Conservation (phyloP, 1,284 basidiomycete genomes). For the Cutaneotrichosporon mucoides region DNA sequence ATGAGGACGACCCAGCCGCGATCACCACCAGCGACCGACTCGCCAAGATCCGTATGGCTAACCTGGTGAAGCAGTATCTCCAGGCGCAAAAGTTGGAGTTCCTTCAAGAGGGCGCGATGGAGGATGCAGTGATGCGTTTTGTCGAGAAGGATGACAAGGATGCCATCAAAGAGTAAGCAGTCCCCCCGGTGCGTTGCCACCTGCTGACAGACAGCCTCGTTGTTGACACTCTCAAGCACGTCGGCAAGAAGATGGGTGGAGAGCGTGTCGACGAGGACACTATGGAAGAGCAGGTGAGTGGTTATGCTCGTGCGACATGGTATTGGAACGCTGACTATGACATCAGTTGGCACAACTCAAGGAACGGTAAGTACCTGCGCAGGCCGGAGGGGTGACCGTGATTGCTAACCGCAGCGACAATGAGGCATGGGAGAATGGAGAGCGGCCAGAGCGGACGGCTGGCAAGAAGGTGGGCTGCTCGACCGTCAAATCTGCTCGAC, state of each 20-base stretch:
- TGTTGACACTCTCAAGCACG: constrained; percentile 56
- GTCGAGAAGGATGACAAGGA: constrained; percentile 93
- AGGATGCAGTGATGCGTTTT: constrained; percentile 84
- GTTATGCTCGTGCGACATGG: background rate
- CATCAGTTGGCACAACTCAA: constrained; percentile 7
- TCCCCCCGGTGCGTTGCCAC: too few species aligned
- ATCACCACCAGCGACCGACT: constrained; percentile 37
- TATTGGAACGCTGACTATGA: background rate
- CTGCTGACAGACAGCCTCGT: constrained; percentile 60
- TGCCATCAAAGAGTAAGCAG: constrained; percentile 70
- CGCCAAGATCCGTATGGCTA: constrained; percentile 51
- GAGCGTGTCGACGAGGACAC: constrained; percentile 1
- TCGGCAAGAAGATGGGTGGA: constrained; percentile 47
- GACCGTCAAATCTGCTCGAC: background rate
- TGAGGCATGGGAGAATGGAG: too few species aligned
- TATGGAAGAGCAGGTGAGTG: constrained; percentile 13
- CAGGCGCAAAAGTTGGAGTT: constrained; percentile 83
- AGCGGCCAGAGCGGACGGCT: background rate
- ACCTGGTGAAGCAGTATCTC: constrained; percentile 79
- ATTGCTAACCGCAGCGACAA: too few species aligned
- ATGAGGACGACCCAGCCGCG: constrained; percentile 61
- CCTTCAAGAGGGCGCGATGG: constrained; percentile 78
- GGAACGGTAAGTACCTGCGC: constrained; percentile 9
- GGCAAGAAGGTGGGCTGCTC: background rate
- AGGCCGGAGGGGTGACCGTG: background rate